These are phyloP conservation scores for Solanum arcanum DNA, from an alignment of 257 asterid species.

Conservation along the genomic window DNA sequence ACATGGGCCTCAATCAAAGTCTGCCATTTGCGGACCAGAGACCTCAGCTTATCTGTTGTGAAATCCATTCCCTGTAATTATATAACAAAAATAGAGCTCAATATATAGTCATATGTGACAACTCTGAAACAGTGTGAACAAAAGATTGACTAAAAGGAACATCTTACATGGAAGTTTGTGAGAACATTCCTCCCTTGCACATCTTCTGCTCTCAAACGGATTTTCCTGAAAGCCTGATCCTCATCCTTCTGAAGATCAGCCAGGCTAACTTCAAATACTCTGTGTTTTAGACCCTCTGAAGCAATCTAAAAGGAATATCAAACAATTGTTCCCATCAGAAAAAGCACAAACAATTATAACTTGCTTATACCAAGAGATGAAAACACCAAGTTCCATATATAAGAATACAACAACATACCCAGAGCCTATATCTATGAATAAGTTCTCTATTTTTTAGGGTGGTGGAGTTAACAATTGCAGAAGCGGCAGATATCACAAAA, in stretches of 20 bases:
- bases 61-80: slow-evolving; percentile 23
- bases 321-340: neutral
- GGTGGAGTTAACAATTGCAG: neutral
- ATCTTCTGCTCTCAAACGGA: slow-evolving; percentile 29
- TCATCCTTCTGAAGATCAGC: slow-evolving; percentile 35
- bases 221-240: slow-evolving; percentile 27
- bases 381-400: neutral
- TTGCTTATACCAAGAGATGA: neutral
- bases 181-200: slow-evolving; percentile 30
- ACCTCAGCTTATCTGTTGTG: slow-evolving; percentile 24
- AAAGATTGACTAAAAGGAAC: neutral
- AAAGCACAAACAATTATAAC: neutral
- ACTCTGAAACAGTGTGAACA: neutral
- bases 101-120: neutral
- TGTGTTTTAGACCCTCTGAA: slow-evolving; percentile 29
- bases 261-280: slow-evolving; percentile 26
- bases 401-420: neutral
- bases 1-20: slow-evolving; percentile 28
- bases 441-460: neutral
- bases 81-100: neutral
- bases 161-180: slow-evolving; percentile 26
- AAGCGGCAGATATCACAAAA: neutral
- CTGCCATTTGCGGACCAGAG: slow-evolving; percentile 35
- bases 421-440: neutral
- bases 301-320: slow-evolving; percentile 10